phyloP scores from a whole-genome alignment of 1,284 basidiomycete species.

The Papiliotrema flavescens region DNA sequence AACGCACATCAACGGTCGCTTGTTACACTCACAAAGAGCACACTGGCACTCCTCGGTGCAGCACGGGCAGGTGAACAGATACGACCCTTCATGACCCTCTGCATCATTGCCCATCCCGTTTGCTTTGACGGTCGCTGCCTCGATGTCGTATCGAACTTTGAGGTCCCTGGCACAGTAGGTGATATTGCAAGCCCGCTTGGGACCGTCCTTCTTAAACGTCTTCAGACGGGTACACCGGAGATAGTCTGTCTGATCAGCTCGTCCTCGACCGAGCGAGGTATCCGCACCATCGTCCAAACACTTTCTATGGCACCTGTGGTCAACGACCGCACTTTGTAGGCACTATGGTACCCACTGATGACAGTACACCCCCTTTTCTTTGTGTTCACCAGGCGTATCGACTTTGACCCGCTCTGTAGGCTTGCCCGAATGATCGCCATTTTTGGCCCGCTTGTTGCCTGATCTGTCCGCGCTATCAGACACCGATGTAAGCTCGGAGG shows the following conservation, averaged over 20 bases:
- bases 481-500: not conserved
- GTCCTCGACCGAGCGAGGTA: not conserved
- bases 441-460: not conserved
- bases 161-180: conserved; percentile 34
- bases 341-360: conserved; percentile 21
- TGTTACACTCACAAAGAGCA: conserved; percentile 25
- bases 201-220: conserved; percentile 11
- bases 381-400: not conserved
- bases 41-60: conserved; percentile 30
- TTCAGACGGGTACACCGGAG: conserved; percentile 32
- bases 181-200: conserved; percentile 23
- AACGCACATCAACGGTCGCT: not conserved
- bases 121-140: not conserved
- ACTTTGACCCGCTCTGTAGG: conserved; percentile 1
- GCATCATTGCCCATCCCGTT: not conserved
- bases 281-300: not conserved
- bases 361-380: conserved; percentile 23
- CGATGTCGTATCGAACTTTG: conserved; percentile 21
- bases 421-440: not conserved
- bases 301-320: conserved; percentile 1
- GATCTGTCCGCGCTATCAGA: not conserved
- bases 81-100: conserved; percentile 3
- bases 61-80: conserved; percentile 28
- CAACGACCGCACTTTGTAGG: not conserved
- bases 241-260: conserved; percentile 11